Evolutionary conservation across 2,329 filamentous ascomycete genomes (phyloP), one percentile per base, ranked within the genome.

Genomic region (Stagonosporopsis tanaceti): DNA sequence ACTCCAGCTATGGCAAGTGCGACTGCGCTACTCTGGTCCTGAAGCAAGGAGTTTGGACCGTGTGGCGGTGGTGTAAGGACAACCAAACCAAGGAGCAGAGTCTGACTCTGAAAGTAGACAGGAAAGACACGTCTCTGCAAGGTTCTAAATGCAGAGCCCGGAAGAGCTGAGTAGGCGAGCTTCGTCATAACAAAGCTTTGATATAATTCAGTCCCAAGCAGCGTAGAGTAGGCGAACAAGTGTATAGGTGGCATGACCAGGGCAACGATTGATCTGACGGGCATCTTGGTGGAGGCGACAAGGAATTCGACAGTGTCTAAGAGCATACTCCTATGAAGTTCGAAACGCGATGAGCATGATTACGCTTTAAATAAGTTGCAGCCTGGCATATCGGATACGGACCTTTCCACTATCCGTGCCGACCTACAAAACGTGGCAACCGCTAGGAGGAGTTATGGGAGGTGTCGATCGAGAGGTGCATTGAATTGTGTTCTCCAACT

Each of bases 131-230:
- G 70, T 53, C 77, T 79, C 46, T 80, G 76, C 2, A 80, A 64
- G 1, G 53, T 64, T 7, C 75, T 76, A 50, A 81, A 80, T 1
- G 75, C 65, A 1, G 72, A 67, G 46, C 69, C 68, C 0, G 78
- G 73, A 5, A 80, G 72, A 6, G 62, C 64, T 47, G 64, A 64
- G 55, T 73, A 75, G 22, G 75, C 70, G 17, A 80, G 60, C 60
- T 78, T 80, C 1, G 76, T 78, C 50, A 78, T 75, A 35, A 78
- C 56, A 48, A 80, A 79, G 58, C 64, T 78, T 62, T 79, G 66
- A 50, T 76, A 80, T 0, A 79, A 59, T 52, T 78, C 68, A 2
- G 73, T 74, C 12, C 77, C 77, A 4, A 80, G 67, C 6, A 80
- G 66, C 1, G 76, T 70, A 1, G 77, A 77, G 53, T 78, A 80